phyloP scores from a whole-genome alignment of 306 rosid genomes.

The Dicorynia guianensis region DNA sequence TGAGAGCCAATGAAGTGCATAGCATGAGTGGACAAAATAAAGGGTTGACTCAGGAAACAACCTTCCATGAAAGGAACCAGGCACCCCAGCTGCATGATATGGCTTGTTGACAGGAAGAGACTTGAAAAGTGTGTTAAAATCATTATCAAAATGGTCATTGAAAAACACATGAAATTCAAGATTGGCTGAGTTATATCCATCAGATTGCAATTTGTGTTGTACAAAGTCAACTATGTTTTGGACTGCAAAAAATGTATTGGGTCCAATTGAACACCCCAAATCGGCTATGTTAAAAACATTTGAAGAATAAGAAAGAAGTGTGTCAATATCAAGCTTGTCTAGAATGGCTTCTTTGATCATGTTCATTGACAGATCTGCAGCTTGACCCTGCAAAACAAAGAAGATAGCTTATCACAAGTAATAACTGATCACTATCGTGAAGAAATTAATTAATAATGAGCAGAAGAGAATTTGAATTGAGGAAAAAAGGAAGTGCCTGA shows the following conservation, averaged over 20 bases:
- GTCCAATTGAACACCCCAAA: slow-evolving; percentile 1
- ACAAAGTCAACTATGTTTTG: background rate
- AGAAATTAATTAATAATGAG: too few relatives aligned
- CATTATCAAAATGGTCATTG: background rate
- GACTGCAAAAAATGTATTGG: background rate
- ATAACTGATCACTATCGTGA: too few relatives aligned
- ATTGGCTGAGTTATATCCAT: background rate
- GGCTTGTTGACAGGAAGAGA: background rate
- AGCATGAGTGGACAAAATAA: background rate
- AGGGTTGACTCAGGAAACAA: background rate
- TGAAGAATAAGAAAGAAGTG: too few relatives aligned
- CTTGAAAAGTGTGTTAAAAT: background rate
- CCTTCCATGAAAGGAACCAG: background rate
- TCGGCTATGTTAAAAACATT: background rate
- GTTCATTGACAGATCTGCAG: too few relatives aligned
- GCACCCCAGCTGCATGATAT: background rate
- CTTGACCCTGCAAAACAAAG: too few relatives aligned
- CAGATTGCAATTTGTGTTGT: background rate
- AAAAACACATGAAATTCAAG: slow-evolving; percentile 1
- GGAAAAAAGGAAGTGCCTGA: too few relatives aligned
- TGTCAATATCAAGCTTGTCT: too few relatives aligned
- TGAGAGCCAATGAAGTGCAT: slow-evolving; percentile 26
- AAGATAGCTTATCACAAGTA: too few relatives aligned
- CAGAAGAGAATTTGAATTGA: too few relatives aligned
- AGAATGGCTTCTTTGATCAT: too few relatives aligned